Conservation (phyloP, 2,329 filamentous ascomycete species). For the Raffaelea arxii region DNA sequence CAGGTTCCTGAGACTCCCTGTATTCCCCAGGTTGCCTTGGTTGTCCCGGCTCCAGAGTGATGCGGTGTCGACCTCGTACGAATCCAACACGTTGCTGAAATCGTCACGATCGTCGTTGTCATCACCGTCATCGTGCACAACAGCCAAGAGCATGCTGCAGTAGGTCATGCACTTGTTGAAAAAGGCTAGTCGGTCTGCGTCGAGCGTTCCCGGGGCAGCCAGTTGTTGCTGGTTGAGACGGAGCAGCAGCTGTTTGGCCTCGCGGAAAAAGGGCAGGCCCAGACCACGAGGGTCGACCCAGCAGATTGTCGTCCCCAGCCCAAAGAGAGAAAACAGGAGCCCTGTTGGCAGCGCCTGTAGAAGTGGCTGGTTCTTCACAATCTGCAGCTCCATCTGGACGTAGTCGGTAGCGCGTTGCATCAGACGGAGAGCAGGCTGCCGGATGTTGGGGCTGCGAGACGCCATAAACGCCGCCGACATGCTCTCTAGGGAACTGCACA, state of each 20-base stretch:
- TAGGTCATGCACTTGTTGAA: conserved; percentile 29
- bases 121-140: conserved; percentile 22
- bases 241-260: conserved; percentile 7
- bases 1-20: background rate
- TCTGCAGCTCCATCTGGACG: conserved; percentile 23
- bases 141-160: conserved; percentile 26
- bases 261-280: conserved; percentile 9
- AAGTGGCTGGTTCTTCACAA: conserved; percentile 9
- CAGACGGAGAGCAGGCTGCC: conserved; percentile 21
- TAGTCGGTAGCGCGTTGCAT: conserved; percentile 22
- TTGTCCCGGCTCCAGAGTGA: no score
- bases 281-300: conserved; percentile 23
- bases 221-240: conserved; percentile 1
- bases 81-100: no score
- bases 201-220: conserved; percentile 4
- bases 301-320: conserved; percentile 27
- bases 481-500: conserved; percentile 26
- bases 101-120: conserved; percentile 1
- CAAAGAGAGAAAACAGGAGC: conserved; percentile 26
- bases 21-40: no score
- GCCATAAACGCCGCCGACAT: conserved; percentile 29
- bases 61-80: no score
- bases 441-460: conserved; percentile 24
- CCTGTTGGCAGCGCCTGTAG: conserved; percentile 19
- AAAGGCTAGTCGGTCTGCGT: conserved; percentile 20